phyloP scores from a whole-genome alignment of 257 asterid species.

The Knoxia roxburghii region DNA sequence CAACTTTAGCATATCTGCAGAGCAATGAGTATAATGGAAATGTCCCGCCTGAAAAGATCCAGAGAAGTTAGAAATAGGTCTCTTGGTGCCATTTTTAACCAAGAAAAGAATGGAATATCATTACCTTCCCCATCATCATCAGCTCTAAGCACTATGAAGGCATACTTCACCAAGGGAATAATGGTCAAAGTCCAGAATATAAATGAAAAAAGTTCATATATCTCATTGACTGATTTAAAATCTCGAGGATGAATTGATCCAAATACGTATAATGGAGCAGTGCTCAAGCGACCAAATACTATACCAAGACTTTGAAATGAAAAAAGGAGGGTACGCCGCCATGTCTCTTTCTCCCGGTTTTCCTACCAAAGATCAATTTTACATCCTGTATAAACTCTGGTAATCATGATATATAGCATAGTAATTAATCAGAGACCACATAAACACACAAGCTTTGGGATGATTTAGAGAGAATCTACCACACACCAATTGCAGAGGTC shows the following conservation, averaged over 20 bases:
- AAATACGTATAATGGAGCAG: conserved; percentile 80
- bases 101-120: conserved; percentile 3
- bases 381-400: background rate
- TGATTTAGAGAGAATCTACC: no score
- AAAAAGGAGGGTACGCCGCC: conserved; percentile 54
- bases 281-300: conserved; percentile 82
- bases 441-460: background rate
- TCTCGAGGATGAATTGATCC: conserved; percentile 58
- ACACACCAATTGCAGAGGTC: background rate
- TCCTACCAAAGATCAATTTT: conserved; percentile 6
- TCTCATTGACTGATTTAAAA: conserved; percentile 49
- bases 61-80: conserved; percentile 8
- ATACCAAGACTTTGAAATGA: conserved; percentile 95
- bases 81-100: background rate
- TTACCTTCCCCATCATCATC: conserved; percentile 93
- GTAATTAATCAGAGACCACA: no score
- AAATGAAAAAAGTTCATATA: conserved; percentile 74
- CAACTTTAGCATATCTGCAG: conserved; percentile 77
- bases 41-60: conserved; percentile 76
- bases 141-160: conserved; percentile 61
- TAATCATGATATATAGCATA: background rate
- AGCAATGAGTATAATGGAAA: conserved; percentile 80
- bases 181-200: conserved; percentile 79
- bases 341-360: conserved; percentile 37
- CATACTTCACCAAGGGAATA: conserved; percentile 79